Percentiles rank a stretch among this genome's conserved stretches.
Evolutionary conservation across 257 asterid genomes (phyloP).

Genomic region (Petunia secreta): DNA sequence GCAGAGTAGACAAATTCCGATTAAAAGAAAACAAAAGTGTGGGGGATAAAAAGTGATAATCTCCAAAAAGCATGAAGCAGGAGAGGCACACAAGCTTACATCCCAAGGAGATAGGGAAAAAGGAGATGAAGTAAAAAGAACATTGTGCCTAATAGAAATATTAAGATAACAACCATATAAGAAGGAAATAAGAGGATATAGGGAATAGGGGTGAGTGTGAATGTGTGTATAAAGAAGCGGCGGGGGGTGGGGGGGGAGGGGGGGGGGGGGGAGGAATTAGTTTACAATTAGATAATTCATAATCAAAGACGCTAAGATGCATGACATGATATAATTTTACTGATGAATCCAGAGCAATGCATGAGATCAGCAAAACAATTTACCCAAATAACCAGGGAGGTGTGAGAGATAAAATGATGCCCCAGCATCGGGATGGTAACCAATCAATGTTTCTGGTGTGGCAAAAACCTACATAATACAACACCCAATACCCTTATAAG

Average conservation of each 20-base stretch:
- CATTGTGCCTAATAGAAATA: background rate
- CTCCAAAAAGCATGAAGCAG: background rate
- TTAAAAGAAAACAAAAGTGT: background rate
- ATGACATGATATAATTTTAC: slow-evolving; percentile 11
- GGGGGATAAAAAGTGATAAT: background rate
- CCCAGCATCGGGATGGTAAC: slow-evolving; percentile 98
- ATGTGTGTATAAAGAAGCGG: too few species aligned
- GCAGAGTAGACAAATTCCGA: slow-evolving; percentile 1
- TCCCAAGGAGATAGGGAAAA: background rate
- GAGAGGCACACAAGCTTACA: slow-evolving; percentile 17
- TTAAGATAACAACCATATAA: background rate
- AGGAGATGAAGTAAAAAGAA: slow-evolving; percentile 9
- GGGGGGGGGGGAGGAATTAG: background rate
- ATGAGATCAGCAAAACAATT: slow-evolving; percentile 24
- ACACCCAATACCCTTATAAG: background rate
- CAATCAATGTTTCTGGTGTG: slow-evolving; percentile 90
- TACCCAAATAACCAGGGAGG: slow-evolving; percentile 93
- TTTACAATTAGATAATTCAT: slow-evolving; percentile 14
- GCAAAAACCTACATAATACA: slow-evolving; percentile 71
- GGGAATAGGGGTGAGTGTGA: too few species aligned
- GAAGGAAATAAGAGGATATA: background rate
- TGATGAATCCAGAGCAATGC: background rate
- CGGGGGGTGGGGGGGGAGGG: background rate
- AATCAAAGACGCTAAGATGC: background rate
- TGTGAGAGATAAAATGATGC: slow-evolving; percentile 96